Evolutionary conservation across 2,329 filamentous ascomycete species (phyloP).

Genomic region (Cladophialophora carrionii): DNA sequence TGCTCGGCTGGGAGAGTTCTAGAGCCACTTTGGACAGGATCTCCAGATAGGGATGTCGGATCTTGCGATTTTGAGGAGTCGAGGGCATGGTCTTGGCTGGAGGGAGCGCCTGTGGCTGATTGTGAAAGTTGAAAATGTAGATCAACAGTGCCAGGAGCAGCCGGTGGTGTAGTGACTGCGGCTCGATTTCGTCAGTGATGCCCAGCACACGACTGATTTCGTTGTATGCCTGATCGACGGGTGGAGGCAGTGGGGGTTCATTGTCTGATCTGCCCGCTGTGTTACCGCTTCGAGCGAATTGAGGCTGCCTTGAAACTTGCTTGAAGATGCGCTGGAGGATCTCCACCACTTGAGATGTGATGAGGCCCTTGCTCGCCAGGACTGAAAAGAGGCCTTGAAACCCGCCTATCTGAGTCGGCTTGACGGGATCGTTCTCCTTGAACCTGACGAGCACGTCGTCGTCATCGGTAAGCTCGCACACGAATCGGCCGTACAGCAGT

Average conservation of each 20-base stretch:
- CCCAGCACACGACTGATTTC: constrained; percentile 28
- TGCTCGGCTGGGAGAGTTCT: constrained; percentile 22
- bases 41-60: constrained; percentile 15
- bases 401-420: constrained; percentile 7
- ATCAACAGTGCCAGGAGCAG: constrained; percentile 28
- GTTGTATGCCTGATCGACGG: constrained; percentile 14
- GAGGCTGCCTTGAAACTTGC: constrained; percentile 20
- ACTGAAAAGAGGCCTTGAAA: constrained; percentile 17
- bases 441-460: constrained; percentile 28
- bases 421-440: constrained; percentile 25
- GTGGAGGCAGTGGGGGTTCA: not conserved
- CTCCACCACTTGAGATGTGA: constrained; percentile 21
- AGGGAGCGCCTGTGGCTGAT: constrained; percentile 19
- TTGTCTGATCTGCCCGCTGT: not conserved
- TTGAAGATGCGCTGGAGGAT: constrained; percentile 27
- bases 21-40: constrained; percentile 26
- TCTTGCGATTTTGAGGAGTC: constrained; percentile 1
- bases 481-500: constrained; percentile 26
- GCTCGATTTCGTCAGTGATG: constrained; percentile 18
- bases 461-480: constrained; percentile 22
- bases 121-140: constrained; percentile 33
- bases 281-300: not conserved
- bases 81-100: constrained; percentile 1
- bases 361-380: constrained; percentile 19
- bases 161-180: constrained; percentile 15